Evolutionary conservation across 1,284 basidiomycete genomes (phyloP), one percentile per base, ranked within the genome.

Genomic region (Ganoderma sinense): DNA sequence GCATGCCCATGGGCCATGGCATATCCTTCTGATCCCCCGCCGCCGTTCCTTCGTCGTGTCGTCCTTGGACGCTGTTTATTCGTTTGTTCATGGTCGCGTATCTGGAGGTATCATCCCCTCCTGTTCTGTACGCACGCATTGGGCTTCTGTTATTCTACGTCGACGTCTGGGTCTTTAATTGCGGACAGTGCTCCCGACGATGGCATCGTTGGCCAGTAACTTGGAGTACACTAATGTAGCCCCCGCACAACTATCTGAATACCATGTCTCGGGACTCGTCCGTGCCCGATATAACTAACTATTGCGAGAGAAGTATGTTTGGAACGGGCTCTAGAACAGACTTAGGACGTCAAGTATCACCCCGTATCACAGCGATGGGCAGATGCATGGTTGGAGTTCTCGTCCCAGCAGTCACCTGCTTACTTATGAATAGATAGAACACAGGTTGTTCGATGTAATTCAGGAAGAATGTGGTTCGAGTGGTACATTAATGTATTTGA

Each of bases 181-280:
- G 23, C n/a, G 20, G 36, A 61, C 39, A 40, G 56, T 59, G 56
- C 33, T 59, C 16, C n/a, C 20, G 36, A n/a, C 39, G 40, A 61
- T 14, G 40, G 59, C 36, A 39, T n/a, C 4, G 39, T 36, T 60
- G 11, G 58, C 58, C 23, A 63, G 61, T 64, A 36, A 20, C 51
- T 59, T 43, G 41, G 29, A 40, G 45, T 68, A 68, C 56, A 53
- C n/a, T 64, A 60, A 68, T 41, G 45, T 60, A 51, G 45, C 55
- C 58, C 58, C 20, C 45, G 26, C 58, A 64, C 66, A 45, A 18
- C 39, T 63, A 48, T 62, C 20, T 61, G 1, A 48, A 58, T 36
- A 59, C 59, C 55, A 20, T 10, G 7, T 62, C 26, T 59, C 20
- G 26, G 14, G 11, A 61, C 18, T 18, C 65, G 14, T 48, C n/a